phyloP scores from a whole-genome alignment of 768 basidiomycete species.

The Mycena albidolilacea region DNA sequence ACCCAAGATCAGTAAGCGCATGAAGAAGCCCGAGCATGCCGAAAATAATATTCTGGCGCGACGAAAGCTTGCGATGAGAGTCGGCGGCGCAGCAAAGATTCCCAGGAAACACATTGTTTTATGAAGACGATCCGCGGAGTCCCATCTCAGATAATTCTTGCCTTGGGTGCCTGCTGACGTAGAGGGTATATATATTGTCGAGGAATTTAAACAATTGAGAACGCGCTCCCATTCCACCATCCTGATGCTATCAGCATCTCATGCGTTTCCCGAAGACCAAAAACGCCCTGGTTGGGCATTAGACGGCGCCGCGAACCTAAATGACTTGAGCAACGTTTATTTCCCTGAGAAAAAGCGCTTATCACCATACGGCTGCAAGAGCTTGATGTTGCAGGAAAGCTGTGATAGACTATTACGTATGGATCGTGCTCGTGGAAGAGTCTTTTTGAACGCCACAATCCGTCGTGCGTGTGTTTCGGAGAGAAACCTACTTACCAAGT shows the following conservation, averaged over 20 bases:
- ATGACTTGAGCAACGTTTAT: not conserved
- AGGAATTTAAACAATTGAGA: not conserved
- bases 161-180: not conserved
- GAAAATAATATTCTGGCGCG: not conserved
- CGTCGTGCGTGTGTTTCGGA: conserved; percentile 15
- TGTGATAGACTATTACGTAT: conserved; percentile 15
- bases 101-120: not conserved
- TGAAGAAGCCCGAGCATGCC: not conserved
- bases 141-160: not conserved
- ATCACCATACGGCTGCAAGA: conserved; percentile 29
- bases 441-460: not conserved
- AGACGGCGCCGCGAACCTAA: not conserved
- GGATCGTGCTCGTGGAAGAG: conserved; percentile 8
- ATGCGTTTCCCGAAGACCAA: conserved; percentile 8
- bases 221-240: not conserved
- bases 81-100: not conserved
- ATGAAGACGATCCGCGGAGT: not conserved
- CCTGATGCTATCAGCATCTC: not conserved
- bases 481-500: not conserved
- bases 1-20: not conserved
- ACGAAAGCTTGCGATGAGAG: not conserved
- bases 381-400: not conserved
- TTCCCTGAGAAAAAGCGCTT: conserved; percentile 29
- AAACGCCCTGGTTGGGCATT: conserved; percentile 19
- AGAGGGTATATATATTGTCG: not conserved